Conservation (phyloP, 2,329 filamentous ascomycete species). For the Fusarium sp. region DNA sequence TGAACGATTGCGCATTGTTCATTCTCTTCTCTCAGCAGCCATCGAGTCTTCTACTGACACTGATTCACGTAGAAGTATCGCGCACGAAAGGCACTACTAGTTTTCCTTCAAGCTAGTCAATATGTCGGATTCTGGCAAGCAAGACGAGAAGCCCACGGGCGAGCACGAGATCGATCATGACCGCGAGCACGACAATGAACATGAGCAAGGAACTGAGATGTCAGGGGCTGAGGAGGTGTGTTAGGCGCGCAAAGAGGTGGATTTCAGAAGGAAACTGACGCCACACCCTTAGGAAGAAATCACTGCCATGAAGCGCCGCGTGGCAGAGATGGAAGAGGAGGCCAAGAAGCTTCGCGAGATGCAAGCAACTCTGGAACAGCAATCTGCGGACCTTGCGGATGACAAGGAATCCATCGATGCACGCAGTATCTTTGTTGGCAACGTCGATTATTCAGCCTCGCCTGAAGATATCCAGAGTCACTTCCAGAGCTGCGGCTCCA, state of each 20-base stretch:
- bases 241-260: conserved; percentile 45
- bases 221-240: conserved; percentile 49
- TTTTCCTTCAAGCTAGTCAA: conserved; percentile 1
- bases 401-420: conserved; percentile 96
- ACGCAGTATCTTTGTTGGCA: conserved; percentile 97
- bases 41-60: conserved; percentile 17
- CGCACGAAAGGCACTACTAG: neutral
- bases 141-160: conserved; percentile 43
- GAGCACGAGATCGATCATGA: conserved; percentile 45
- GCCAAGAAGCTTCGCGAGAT: conserved; percentile 87
- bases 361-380: conserved; percentile 86
- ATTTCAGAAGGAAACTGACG: conserved; percentile 46
- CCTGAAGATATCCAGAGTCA: conserved; percentile 97
- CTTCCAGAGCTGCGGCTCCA: conserved; percentile 95
- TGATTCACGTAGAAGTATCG: conserved; percentile 1
- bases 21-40: neutral
- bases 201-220: conserved; percentile 45
- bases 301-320: conserved; percentile 84
- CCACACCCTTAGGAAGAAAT: conserved; percentile 73
- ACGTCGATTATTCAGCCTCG: conserved; percentile 96
- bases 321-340: conserved; percentile 91
- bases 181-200: conserved; percentile 37
- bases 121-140: conserved; percentile 48
- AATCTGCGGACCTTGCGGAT: conserved; percentile 83
- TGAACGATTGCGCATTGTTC: neutral